Base-by-base conservation (phyloP, 306 rosid genomes). In the Sophora flavescens region DNA sequence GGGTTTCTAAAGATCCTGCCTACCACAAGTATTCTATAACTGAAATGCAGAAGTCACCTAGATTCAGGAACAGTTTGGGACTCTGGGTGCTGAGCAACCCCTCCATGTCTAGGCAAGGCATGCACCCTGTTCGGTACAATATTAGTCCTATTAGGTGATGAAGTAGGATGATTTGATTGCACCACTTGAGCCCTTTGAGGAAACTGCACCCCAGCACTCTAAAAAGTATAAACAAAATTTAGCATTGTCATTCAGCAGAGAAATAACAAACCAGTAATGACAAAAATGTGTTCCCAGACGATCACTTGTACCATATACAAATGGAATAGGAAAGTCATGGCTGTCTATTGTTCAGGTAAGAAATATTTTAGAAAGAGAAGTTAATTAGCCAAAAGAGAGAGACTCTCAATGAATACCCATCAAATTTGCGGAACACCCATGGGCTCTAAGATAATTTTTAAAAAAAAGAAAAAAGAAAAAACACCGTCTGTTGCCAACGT, bases 171-270 rank as follows among this genome's bases (percentile, higher is more conserved):
- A 67, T 75, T 72, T 78, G 85, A 70, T 77, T 83, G 53, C 15
- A 82, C 86, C 30, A 79, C 54, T 72, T 18, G 79, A 28, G 83
- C 82, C 72, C 90, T 78, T 81, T 90, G 89, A 69, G 89, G 88
- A 70, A 90, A 90, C 70, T 90, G 84, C 70, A 88, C 87, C 50
- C 95, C 90, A 44, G 91, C 88, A 82, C 82, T 88, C 95, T 90
- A 60, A 70, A 74, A 61, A 35, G 76, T 30, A 61, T 47, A 54
- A 70, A 58, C 16, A 58, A 16, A 51, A 51, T 33, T 70, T 42
- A 52, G 51, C 53, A 22, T 42, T 11, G 44, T 5, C 47, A 50
- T 48, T 69, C 9, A 41, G 47, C 8, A 18, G 65, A 78, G 8
- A 47, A 45, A 57, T 17, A 56, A 57, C 22, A 15, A 64, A 72